Evolutionary conservation across 352 stramenopile genomes (phyloP), one percentile per base, ranked within the genome.

Genomic region (Pythium aquatile): DNA sequence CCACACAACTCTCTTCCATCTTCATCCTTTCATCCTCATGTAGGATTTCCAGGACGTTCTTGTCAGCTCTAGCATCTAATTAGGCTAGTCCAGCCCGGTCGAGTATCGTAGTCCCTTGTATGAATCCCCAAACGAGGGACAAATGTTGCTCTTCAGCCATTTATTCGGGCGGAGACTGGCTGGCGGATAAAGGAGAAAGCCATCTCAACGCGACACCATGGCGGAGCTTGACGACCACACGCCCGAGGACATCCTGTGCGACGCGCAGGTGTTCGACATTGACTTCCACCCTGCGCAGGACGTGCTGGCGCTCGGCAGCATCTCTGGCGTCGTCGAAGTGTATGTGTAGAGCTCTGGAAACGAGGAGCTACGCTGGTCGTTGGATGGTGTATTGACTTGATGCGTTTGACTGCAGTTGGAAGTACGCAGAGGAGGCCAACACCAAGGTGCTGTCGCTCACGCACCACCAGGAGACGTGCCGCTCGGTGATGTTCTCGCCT

Each of bases 251-350:
- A 90, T 96, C 56, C 74, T 76, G 60, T 89, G 85, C 69, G 66
- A 74, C 53, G 83, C 76, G 55, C 80, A 94, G 32, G 85, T 94
- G 29, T 94, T 94, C 57, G 83, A 93, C 74, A 85, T 94, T 53
- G 84, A 91, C 72, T 96, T 96, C 72, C 87, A 96, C 58, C 87
- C 87, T 37, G 61, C 74, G 35, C 59, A 76, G 20, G 70, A 91
- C 48, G 85, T 94, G 39, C 70, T 96, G 49, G 86, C 85, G 37
- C 62, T 92, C 20, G 86, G 83, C 57, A 83, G 69, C 59, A 90
- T 96, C 65, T 75, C 78, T 17, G 87, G 87, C 59, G 66, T 88
- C 63, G 85, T 96, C 58, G 74, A 96, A 93, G 71, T 93, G 80
- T 94, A 76, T 51, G 78, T 66, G 32, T 10, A 11, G 32, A 37